phyloP scores from a whole-genome alignment of 352 stramenopile genomes.

The Phytopythium sindhum region DNA sequence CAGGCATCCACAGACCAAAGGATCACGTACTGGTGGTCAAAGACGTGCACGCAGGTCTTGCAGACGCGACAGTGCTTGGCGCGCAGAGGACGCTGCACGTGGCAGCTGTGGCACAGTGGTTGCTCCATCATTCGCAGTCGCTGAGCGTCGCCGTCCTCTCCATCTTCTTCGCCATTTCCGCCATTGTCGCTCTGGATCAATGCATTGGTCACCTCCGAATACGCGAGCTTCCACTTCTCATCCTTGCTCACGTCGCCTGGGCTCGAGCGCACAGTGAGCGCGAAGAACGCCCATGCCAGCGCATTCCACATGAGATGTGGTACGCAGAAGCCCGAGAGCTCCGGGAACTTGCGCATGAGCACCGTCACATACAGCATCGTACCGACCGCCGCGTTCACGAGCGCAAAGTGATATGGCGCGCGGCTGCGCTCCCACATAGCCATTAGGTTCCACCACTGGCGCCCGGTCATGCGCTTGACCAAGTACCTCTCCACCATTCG shows the following conservation, averaged over 20 bases:
- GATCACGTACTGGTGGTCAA: conserved; percentile 95
- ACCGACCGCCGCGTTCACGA: conserved; percentile 43
- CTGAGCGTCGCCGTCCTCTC: conserved; percentile 1
- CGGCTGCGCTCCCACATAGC: conserved; percentile 48
- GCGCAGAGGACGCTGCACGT: conserved; percentile 70
- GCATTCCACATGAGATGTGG: conserved; percentile 59
- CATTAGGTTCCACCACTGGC: conserved; percentile 62
- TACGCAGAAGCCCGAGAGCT: conserved; percentile 53
- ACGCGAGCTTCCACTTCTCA: conserved; percentile 34
- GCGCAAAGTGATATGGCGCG: conserved; percentile 65
- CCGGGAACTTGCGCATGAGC: conserved; percentile 55
- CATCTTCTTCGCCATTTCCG: conserved; percentile 10
- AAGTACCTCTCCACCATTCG: conserved; percentile 56
- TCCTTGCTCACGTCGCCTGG: conserved; percentile 48
- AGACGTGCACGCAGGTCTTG: conserved; percentile 93
- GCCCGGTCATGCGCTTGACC: conserved; percentile 17
- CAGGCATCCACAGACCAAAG: not conserved
- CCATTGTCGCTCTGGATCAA: conserved; percentile 22
- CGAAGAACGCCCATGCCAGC: conserved; percentile 66
- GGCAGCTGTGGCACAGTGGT: conserved; percentile 81
- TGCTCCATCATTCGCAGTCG: conserved; percentile 30
- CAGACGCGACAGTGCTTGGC: conserved; percentile 90
- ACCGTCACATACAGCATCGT: conserved; percentile 43
- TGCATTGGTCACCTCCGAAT: conserved; percentile 55
- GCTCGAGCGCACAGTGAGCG: conserved; percentile 48